These are phyloP conservation scores for Bipolaris cookei DNA, from an alignment of 2,329 filamentous ascomycete species.

Conservation along the genomic window DNA sequence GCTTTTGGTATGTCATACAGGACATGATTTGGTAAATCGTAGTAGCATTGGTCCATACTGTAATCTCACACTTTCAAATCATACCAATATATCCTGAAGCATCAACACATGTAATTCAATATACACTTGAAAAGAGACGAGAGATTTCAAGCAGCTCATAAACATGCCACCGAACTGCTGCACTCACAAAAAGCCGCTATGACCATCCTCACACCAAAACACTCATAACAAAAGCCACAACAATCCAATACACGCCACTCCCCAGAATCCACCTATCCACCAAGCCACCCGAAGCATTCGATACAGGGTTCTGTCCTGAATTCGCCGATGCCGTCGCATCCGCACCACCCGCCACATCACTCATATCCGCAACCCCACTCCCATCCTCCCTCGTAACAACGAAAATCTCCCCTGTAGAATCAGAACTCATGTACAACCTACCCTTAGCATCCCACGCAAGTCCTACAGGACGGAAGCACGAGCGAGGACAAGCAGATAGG, in stretches of 20 bases:
- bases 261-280: constrained; percentile 3
- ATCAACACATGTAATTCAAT: background rate
- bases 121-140: background rate
- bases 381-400: constrained; percentile 52
- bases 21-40: too few species aligned
- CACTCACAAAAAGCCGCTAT: background rate
- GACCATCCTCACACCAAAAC: constrained; percentile 7
- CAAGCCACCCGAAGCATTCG: constrained; percentile 8
- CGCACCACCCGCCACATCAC: constrained; percentile 18
- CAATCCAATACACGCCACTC: constrained; percentile 16
- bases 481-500: constrained; percentile 59
- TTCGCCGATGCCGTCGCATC: constrained; percentile 16
- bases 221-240: constrained; percentile 9
- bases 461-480: constrained; percentile 69
- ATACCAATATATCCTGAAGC: background rate
- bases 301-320: constrained; percentile 14
- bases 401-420: constrained; percentile 70
- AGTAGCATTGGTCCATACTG: too few species aligned
- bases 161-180: too few species aligned
- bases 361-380: constrained; percentile 35
- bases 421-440: constrained; percentile 67
- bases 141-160: background rate
- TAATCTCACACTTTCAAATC: too few species aligned
- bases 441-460: constrained; percentile 59
- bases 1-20: too few species aligned